These are phyloP conservation scores for Naegleria lovaniensis DNA, from an alignment of 208 protist species.

Conservation along the genomic window DNA sequence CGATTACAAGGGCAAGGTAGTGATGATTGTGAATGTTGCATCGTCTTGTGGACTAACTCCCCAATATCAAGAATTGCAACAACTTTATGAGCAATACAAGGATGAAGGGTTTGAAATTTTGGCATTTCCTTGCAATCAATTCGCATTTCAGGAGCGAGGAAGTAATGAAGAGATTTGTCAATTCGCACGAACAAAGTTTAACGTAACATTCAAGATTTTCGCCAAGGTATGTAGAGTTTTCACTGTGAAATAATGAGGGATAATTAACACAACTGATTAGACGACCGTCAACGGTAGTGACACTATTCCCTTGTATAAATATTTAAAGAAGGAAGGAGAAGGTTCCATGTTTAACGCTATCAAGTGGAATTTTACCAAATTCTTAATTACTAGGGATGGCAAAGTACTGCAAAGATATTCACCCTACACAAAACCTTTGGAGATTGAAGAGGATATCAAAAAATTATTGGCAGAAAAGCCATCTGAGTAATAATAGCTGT, in stretches of 20 bases:
- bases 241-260: too few relatives aligned
- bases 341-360: conserved; percentile 59
- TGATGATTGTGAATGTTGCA: conserved; percentile 83
- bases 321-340: conserved; percentile 60
- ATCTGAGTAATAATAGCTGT: too few relatives aligned
- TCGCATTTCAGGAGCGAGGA: conserved; percentile 66
- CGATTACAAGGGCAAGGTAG: conserved; percentile 62
- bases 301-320: conserved; percentile 65
- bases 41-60: conserved; percentile 73
- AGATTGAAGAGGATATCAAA: conserved; percentile 35
- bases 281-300: background rate
- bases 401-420: conserved; percentile 29
- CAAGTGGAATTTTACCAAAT: conserved; percentile 89
- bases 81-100: conserved; percentile 76
- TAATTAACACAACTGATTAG: too few relatives aligned
- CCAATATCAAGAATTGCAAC: conserved; percentile 26
- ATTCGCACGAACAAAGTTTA: conserved; percentile 58
- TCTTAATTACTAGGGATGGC: conserved; percentile 52
- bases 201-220: conserved; percentile 72
- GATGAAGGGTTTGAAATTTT: conserved; percentile 70
- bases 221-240: conserved; percentile 54
- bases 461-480: background rate
- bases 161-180: conserved; percentile 65
- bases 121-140: conserved; percentile 84
- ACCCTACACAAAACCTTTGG: conserved; percentile 23